These are phyloP conservation scores for Elsinoe ampelina DNA, from an alignment of 2,329 filamentous ascomycete genomes.

Conservation along the genomic window DNA sequence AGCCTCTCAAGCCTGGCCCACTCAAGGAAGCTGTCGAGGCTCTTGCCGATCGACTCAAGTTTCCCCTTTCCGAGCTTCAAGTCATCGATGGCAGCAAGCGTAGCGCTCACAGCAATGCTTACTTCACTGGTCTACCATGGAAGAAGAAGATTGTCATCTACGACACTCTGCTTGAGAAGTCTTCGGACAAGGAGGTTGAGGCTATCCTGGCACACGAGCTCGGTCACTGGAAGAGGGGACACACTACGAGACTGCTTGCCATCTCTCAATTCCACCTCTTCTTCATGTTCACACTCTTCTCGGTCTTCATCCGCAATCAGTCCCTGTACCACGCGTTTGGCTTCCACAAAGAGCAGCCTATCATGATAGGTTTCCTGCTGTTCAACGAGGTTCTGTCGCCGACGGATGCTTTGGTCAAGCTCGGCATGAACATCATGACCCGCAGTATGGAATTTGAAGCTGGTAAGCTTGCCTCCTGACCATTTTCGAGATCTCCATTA, in stretches of 20 bases:
- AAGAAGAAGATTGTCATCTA: constrained; percentile 99
- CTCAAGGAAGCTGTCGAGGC: constrained; percentile 83
- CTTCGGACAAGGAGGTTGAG: constrained; percentile 80
- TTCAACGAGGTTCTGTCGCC: constrained; percentile 95
- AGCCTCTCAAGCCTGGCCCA: constrained; percentile 74
- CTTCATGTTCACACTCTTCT: constrained; percentile 95
- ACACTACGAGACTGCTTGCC: constrained; percentile 83
- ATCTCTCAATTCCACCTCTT: constrained; percentile 81
- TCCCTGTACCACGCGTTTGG: constrained; percentile 88
- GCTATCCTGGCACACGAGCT: constrained; percentile 93
- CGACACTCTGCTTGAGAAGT: constrained; percentile 95
- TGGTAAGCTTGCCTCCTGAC: constrained; percentile 38
- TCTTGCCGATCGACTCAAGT: constrained; percentile 73
- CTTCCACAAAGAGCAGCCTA: constrained; percentile 72
- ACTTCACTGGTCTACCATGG: constrained; percentile 96
- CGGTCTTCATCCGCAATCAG: constrained; percentile 90
- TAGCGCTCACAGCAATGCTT: constrained; percentile 81
- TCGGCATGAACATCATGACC: constrained; percentile 91
- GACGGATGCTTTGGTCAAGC: constrained; percentile 88
- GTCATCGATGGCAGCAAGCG: constrained; percentile 91
- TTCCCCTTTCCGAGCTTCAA: constrained; percentile 85
- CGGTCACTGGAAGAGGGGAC: constrained; percentile 91
- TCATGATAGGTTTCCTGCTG: constrained; percentile 93
- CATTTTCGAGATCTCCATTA: constrained; percentile 9
- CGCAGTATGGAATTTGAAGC: constrained; percentile 94